Evolutionary conservation across 495 filamentous ascomycete species (phyloP).

Genomic region (Cercophora samala): DNA sequence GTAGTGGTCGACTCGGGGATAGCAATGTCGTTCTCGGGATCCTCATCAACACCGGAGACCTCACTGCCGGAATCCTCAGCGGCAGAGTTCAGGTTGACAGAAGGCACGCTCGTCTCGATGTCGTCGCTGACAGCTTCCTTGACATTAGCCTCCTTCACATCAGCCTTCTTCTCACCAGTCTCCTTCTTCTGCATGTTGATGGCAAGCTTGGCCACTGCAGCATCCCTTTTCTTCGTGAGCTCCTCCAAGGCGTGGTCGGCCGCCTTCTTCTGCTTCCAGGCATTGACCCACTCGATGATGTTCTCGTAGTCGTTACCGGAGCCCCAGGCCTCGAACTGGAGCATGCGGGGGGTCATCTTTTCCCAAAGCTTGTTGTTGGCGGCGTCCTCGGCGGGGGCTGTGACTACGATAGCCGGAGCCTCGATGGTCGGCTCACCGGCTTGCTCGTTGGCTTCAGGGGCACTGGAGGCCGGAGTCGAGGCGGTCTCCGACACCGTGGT

Average conservation of each 20-base stretch:
- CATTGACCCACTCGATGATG: not conserved
- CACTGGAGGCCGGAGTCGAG: no score
- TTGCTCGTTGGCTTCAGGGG: no score
- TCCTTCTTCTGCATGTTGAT: not conserved
- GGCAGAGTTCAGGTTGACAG: not conserved
- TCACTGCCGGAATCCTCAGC: not conserved
- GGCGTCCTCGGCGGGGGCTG: not conserved
- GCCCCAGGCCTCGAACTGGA: not conserved
- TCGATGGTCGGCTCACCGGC: no score
- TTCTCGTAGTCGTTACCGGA: not conserved
- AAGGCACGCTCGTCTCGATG: not conserved
- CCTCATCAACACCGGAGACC: not conserved
- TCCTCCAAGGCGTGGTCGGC: not conserved
- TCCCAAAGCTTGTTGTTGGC: not conserved
- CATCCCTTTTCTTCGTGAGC: not conserved
- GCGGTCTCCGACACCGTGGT: no score
- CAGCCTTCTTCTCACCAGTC: conserved; percentile 1
- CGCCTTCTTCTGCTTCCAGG: not conserved
- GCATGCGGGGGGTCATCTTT: not conserved
- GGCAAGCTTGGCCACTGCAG: not conserved
- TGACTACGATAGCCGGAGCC: not conserved
- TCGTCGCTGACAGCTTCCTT: not conserved
- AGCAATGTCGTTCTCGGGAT: not conserved
- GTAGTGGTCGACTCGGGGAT: not conserved
- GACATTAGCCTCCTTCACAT: not conserved